Percentiles rank a stretch among this genome's conserved stretches.
phyloP scores from a whole-genome alignment of 2,329 filamentous ascomycete genomes.

The Trichoderma sp. region DNA sequence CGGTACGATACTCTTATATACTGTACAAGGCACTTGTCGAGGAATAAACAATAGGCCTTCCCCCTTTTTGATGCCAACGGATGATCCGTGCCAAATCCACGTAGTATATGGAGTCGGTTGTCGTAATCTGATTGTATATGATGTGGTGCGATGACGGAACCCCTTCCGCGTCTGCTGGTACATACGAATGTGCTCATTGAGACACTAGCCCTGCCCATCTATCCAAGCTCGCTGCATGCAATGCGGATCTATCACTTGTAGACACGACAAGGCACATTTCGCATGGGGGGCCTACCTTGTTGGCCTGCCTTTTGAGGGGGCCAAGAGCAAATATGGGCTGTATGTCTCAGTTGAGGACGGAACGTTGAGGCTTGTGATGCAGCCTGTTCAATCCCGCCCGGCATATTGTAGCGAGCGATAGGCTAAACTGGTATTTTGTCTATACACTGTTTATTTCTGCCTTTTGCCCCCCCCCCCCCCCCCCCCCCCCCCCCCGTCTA shows the following conservation, averaged over 20 bases:
- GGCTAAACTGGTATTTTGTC: background rate
- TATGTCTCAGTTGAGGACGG: background rate
- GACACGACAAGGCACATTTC: slow-evolving; percentile 5
- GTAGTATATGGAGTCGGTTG: background rate
- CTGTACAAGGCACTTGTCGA: background rate
- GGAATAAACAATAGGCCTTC: background rate
- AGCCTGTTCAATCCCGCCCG: background rate
- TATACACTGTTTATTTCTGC: background rate
- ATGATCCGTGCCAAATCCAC: slow-evolving; percentile 16
- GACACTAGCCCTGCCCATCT: background rate
- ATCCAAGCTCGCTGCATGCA: slow-evolving; percentile 1
- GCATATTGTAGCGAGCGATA: background rate
- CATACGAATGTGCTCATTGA: slow-evolving; percentile 16
- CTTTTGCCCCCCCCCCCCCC: no score
- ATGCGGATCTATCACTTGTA: slow-evolving; percentile 2
- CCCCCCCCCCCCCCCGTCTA: no score
- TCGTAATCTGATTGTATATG: background rate
- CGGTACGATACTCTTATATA: background rate
- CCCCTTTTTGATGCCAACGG: background rate
- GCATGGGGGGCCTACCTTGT: background rate
- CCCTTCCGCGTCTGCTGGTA: background rate
- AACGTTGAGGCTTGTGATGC: slow-evolving; percentile 2
- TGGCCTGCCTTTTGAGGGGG: background rate
- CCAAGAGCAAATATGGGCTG: background rate
- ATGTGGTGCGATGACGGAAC: background rate